Base-by-base conservation (phyloP, 352 stramenopile genomes). In the Plasmopara muralis region DNA sequence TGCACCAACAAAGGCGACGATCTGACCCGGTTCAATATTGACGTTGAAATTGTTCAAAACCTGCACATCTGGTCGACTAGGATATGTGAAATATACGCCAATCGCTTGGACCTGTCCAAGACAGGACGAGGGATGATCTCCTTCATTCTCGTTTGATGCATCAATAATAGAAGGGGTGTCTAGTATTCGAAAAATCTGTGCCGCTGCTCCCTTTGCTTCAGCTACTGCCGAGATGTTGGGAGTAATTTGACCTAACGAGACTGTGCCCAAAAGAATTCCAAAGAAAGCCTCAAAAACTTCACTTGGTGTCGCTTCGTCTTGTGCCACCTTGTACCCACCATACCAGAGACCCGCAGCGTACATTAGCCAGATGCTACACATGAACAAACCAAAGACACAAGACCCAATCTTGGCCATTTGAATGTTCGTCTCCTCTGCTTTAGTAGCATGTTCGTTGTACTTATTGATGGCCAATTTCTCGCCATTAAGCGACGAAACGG, bases 381-480 rank as follows among this genome's bases (percentile, higher is more conserved):
- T 40, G 16, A 49, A 49, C 14, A 49, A 14, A 30, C 43, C 43
- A 12, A 47, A 49, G 29, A 49, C 30, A 38, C 14, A n/a, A 4
- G 30, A 38, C 4, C 6, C 6, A 4, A 49, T 30, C n/a, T 29
- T 49, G 29, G 29, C 30, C 43, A 41, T 40, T 18, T 40, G 29
- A 30, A 49, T 38, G 7, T 49, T 49, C 5, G 29, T 40, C n/a
- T 49, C 29, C 15, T 49, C 30, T n/a, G 30, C 43, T 41, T 49
- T 40, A 9, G 10, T 14, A 2, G 44, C 31, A 25, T 9, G 33
- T 38, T 50, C 31, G 4, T 50, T 29, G 31, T 50, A 50, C 16
- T 50, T 50, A 31, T 42, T 8, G 5, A 50, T 42, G 0, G 30
- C 44, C 9, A 16, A 13, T 38, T 15, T 50, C 30, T 50, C 44